A percentile compares a stretch with the other conserved stretches of the same genome.
Conservation (phyloP, 371 early-diverging fungal species). For the Caulochytrium protostelioides region DNA sequence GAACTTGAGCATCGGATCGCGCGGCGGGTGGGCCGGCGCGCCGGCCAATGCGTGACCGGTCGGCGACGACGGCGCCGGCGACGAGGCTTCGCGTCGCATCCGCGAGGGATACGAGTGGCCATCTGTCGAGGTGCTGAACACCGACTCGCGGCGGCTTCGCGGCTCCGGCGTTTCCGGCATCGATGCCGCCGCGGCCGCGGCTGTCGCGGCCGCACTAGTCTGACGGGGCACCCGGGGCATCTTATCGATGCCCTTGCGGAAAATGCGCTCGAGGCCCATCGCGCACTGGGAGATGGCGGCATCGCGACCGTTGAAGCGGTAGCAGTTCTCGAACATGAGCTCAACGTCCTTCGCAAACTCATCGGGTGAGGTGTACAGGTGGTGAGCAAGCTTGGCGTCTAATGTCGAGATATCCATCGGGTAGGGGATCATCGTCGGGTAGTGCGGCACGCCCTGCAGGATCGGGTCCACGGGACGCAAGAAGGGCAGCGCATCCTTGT, state of each 20-base stretch:
- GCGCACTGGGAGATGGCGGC: conserved; percentile 38
- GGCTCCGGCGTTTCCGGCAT: too few species aligned
- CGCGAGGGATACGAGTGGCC: neutral
- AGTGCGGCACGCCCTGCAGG: conserved; percentile 78
- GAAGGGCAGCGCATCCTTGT: too few species aligned
- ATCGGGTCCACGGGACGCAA: conserved; percentile 81
- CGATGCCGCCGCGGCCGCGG: too few species aligned
- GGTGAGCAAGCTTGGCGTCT: conserved; percentile 41
- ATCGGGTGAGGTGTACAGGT: conserved; percentile 28
- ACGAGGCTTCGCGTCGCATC: too few species aligned
- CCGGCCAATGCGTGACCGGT: too few species aligned
- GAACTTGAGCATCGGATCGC: too few species aligned
- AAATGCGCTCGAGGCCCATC: neutral
- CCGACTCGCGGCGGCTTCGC: too few species aligned
- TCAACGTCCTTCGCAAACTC: conserved; percentile 8
- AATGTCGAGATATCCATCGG: conserved; percentile 98
- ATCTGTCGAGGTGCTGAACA: neutral
- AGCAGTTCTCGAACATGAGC: conserved; percentile 12
- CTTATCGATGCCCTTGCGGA: neutral
- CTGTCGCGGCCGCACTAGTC: too few species aligned
- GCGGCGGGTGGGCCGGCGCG: too few species aligned
- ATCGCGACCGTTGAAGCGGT: conserved; percentile 32
- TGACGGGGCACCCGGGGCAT: neutral
- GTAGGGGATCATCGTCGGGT: conserved; percentile 71
- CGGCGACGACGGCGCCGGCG: too few species aligned